Evolutionary conservation across 345 rosid genomes (phyloP).

Genomic region (Punica granatum): DNA sequence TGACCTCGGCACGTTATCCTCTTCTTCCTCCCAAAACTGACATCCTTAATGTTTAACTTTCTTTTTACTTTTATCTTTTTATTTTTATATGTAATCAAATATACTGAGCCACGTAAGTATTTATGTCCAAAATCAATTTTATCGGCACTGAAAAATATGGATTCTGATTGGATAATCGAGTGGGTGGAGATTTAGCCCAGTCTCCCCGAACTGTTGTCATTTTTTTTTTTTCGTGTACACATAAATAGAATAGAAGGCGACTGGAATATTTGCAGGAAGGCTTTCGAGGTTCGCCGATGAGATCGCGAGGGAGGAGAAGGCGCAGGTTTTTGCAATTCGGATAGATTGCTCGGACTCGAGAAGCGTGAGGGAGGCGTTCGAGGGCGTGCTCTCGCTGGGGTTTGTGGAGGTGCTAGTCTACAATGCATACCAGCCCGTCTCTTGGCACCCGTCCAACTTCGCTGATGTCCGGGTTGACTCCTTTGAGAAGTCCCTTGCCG

Average conservation of each 20-base stretch:
- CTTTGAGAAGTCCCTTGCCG: conserved; percentile 66
- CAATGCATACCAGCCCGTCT: conserved; percentile 59
- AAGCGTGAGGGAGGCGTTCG: conserved; percentile 90
- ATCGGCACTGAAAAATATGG: too few relatives aligned
- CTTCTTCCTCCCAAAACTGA: background rate
- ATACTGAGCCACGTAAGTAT: too few relatives aligned
- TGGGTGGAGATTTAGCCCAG: too few relatives aligned
- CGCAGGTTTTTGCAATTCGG: conserved; percentile 89
- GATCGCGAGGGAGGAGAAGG: conserved; percentile 90
- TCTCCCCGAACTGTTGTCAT: background rate
- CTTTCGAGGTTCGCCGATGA: conserved; percentile 83
- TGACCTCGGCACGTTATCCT: conserved; percentile 51
- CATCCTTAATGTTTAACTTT: background rate
- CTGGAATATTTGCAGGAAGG: conserved; percentile 35
- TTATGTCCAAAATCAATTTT: background rate
- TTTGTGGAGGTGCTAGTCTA: conserved; percentile 84
- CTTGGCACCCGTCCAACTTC: conserved; percentile 50
- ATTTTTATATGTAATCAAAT: background rate
- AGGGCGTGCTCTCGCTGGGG: conserved; percentile 89
- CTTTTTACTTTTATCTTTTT: background rate
- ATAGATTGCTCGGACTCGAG: conserved; percentile 82
- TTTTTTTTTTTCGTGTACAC: background rate
- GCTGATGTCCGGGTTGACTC: conserved; percentile 58
- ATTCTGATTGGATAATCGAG: too few relatives aligned
- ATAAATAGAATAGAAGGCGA: background rate